A percentile compares a stretch with the other conserved stretches of the same genome.
These are phyloP conservation scores for Apiospora kogelbergensis DNA, from an alignment of 2,329 filamentous ascomycete species.

Conservation along the genomic window DNA sequence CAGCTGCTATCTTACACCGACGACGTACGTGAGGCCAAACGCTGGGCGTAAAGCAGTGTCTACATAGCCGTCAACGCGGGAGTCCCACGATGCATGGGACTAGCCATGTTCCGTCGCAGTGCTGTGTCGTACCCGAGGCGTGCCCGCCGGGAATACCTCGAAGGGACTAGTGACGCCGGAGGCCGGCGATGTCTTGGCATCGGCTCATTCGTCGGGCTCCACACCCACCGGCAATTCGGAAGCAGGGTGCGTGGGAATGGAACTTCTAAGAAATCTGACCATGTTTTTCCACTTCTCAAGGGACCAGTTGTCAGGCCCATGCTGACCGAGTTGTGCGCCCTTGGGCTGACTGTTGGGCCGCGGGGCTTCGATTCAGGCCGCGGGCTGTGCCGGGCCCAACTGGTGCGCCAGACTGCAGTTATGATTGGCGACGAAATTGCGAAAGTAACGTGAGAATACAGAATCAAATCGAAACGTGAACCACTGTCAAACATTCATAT, in stretches of 20 bases:
- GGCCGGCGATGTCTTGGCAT: not conserved
- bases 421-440: not conserved
- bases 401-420: too few relatives aligned
- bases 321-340: not conserved
- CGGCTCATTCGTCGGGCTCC: not conserved
- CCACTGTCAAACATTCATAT: not conserved
- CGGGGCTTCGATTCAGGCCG: not conserved
- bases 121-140: not conserved
- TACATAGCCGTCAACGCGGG: not conserved
- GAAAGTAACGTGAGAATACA: too few relatives aligned
- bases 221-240: not conserved
- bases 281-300: not conserved
- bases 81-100: not conserved
- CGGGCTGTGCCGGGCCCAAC: not conserved
- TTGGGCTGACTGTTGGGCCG: slow-evolving; percentile 3
- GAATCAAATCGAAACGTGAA: not conserved
- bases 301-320: not conserved
- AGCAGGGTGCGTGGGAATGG: not conserved
- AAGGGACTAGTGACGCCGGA: not conserved
- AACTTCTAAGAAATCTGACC: not conserved
- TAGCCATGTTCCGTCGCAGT: not conserved
- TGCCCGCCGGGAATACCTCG: not conserved
- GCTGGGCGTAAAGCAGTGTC: not conserved
- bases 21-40: not conserved
- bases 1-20: not conserved